Conservation (phyloP, 257 asterid genomes). For the Euphrasia confusa region DNA sequence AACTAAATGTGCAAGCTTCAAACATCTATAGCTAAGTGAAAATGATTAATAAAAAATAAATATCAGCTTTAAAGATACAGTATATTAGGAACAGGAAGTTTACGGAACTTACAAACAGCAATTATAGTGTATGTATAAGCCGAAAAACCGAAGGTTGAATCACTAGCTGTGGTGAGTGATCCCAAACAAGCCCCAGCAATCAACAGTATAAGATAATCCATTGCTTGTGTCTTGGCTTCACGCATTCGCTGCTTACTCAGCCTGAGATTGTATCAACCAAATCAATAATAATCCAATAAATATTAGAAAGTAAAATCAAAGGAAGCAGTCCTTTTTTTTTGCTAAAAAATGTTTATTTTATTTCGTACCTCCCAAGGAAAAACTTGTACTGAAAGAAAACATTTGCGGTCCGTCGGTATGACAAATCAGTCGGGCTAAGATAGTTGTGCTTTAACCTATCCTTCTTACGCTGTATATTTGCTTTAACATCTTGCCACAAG, state of each 20-base stretch:
- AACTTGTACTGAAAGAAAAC: constrained; percentile 43
- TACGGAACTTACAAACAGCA: constrained; percentile 47
- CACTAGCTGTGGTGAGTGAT: constrained; percentile 42
- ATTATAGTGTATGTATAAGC: constrained; percentile 61
- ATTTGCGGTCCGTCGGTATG: constrained; percentile 48
- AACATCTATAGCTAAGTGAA: constrained; percentile 10
- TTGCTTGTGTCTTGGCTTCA: constrained; percentile 52
- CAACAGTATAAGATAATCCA: constrained; percentile 53
- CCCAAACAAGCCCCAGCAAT: constrained; percentile 64
- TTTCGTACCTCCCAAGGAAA: constrained; percentile 45
- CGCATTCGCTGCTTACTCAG: constrained; percentile 53
- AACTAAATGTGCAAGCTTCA: background rate
- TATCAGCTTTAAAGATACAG: constrained; percentile 12
- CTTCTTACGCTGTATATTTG: constrained; percentile 40
- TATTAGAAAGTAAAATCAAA: background rate
- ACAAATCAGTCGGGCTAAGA: constrained; percentile 41
- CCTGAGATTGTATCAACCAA: constrained; percentile 30
- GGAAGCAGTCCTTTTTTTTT: background rate
- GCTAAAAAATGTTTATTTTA: background rate
- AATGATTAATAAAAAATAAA: background rate
- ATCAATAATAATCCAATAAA: constrained; percentile 1
- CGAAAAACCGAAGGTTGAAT: constrained; percentile 43
- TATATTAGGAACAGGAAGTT: constrained; percentile 5
- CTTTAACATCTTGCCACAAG: constrained; percentile 56
- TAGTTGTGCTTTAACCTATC: constrained; percentile 46